Conservation (phyloP, 257 asterid species). For the Verbena officinalis region DNA sequence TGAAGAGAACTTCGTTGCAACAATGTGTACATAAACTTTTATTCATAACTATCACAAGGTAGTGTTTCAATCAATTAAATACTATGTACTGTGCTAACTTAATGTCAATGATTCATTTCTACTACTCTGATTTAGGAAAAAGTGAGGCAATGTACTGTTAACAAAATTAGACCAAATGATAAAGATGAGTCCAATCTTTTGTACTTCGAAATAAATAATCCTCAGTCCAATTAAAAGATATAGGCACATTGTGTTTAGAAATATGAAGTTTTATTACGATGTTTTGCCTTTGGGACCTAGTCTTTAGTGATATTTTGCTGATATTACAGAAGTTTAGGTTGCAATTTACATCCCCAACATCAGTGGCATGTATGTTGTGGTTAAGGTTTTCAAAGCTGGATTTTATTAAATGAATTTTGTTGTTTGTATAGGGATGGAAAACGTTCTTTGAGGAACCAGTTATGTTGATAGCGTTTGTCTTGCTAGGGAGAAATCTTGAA, state of each 20-base stretch:
- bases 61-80: not conserved
- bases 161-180: conserved; percentile 5
- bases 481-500: conserved; percentile 97
- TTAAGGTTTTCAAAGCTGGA: conserved; percentile 25
- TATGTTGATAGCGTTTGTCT: conserved; percentile 97
- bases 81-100: not conserved
- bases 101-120: not conserved
- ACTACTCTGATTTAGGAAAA: conserved; percentile 8
- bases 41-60: conserved; percentile 1
- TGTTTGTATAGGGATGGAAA: conserved; percentile 83
- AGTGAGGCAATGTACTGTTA: not conserved
- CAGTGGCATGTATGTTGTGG: conserved; percentile 19
- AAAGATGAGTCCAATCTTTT: conserved; percentile 11
- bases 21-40: conserved; percentile 1
- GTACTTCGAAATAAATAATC: not conserved
- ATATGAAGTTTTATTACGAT: not conserved
- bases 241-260: conserved; percentile 20
- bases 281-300: not conserved
- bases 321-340: not conserved
- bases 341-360: conserved; percentile 22
- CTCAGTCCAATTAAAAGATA: conserved; percentile 1
- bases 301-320: not conserved
- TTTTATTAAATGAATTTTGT: conserved; percentile 28
- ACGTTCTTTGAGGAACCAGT: conserved; percentile 97
- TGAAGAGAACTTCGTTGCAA: conserved; percentile 6